Base-by-base conservation (phyloP, 2,329 filamentous ascomycete species). In the Penicillium sp. region DNA sequence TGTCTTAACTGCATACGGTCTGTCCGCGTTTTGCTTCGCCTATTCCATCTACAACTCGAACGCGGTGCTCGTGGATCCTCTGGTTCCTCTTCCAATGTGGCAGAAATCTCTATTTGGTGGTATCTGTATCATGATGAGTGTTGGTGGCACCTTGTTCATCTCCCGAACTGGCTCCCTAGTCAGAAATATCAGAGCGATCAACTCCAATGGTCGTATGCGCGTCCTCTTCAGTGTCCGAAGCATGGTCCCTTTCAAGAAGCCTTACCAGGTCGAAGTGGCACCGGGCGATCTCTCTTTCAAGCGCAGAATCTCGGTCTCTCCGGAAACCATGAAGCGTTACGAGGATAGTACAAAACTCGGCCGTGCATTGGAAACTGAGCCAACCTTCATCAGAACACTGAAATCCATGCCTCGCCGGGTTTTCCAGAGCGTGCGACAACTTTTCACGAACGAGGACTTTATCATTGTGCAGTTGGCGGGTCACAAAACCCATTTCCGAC, bases 111-210 rank as follows among this genome's bases (percentile, higher is more conserved):
- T 82, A 10, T 88, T 86, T 65, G 81, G 79, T 41, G 78, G 80
- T 42, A 79, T 87, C 44, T 86, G 85, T 70, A 66, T 87, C 47
- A 69, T 83, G 55, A 86, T 89, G 77, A 83, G 79, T 53, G 77
- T 75, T 39, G 80, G 88, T 71, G 88, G 86, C 58, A 81, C 81
- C 45, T 82, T 83, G 60, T 83, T 89, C 63, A 70, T 88, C 43
- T 69, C 83, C 55, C 82, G 84, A 67, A 84, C 86, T 7, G 72
- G 78, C 27, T 79, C 81, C 52, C 78, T 90, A 49, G 80, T 91
- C 63, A 79, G 79, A 53, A 74, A 73, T 41, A 85, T 89, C 68
- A 82, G 81, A 31, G 79, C 86, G 15, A 73, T 88, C 57, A 66
- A 64, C 43, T 55, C 62, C 29, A 61, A 72, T 23, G 69, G 68